Evolutionary conservation across 495 filamentous ascomycete genomes (phyloP), one percentile per base, ranked within the genome.

Genomic region (Xylaria scruposa): DNA sequence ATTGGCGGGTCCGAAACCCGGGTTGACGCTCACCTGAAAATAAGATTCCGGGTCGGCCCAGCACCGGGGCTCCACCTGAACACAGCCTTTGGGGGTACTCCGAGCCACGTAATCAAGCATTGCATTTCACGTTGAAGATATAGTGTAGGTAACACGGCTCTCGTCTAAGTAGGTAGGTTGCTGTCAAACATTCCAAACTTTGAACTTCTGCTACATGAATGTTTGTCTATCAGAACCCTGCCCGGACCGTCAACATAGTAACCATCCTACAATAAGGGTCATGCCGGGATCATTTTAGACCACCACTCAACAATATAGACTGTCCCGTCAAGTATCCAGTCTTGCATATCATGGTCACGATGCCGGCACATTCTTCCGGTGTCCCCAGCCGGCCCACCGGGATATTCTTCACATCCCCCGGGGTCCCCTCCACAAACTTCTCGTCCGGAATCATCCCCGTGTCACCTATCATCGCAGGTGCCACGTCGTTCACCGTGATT

Each of bases 401-500:
- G 63, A 93, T 91, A 76, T 81, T 80, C 53, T 56, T 77, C 17
- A 85, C 86, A 58, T 87, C 85, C 19, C 88, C 87, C 2, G 87
- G 83, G 40, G 81, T 78, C 7, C 79, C 79, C 67, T 82, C 74
- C 12, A 88, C 85, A 24, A 83, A 81, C 66, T 87, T 83, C 15
- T 82, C 84, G 49, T 88, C 87, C 3, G 90, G 90, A 64, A 91
- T 85, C 89, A 91, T 90, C 0, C 87, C 85, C 19, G 89, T 92
- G 7, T 89, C 88, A 12, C 89, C 89, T 70, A 93, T 93, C 88
- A 93, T 89, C 12, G 91, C 91, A 0, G 91, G 92, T 17, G 91
- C 90, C 3, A 94, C 90, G 75, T 91, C 91, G 66, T 94, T 93
- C 49, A 92, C 89, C 29, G 91, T 93, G 73, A 94, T 91, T 40